phyloP scores from a whole-genome alignment of 179 eudicot genomes.

The Vitellaria paradoxa region DNA sequence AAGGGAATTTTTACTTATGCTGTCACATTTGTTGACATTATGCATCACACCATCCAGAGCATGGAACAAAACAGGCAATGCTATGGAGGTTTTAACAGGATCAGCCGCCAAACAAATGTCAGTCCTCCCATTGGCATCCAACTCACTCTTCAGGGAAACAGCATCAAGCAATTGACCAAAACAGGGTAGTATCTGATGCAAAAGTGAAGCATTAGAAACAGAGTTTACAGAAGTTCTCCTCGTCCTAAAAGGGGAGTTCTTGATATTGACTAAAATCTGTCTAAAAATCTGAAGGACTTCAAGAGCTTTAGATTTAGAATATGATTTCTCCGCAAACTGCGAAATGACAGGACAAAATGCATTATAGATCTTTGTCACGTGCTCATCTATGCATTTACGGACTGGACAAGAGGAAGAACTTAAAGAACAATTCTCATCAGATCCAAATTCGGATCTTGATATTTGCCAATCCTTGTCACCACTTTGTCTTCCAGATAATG shows the following conservation, averaged over 20 bases:
- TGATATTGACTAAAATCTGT: constrained; percentile 47
- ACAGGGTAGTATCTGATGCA: constrained; percentile 44
- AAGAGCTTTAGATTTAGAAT: constrained; percentile 38
- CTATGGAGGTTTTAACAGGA: constrained; percentile 77
- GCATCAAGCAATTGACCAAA: constrained; percentile 55
- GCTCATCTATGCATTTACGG: constrained; percentile 83
- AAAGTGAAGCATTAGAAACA: constrained; percentile 30
- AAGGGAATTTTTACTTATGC: constrained; percentile 36
- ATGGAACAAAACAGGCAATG: constrained; percentile 84
- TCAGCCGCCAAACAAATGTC: constrained; percentile 58
- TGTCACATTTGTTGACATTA: constrained; percentile 33
- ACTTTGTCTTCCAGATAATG: constrained; percentile 90
- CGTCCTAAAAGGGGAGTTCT: constrained; percentile 59
- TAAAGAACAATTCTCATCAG: constrained; percentile 45
- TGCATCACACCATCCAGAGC: constrained; percentile 73
- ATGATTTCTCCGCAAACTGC: constrained; percentile 43
- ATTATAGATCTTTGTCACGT: constrained; percentile 72
- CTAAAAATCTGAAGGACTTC: constrained; percentile 49
- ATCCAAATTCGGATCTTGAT: constrained; percentile 81
- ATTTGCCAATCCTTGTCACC: constrained; percentile 94
- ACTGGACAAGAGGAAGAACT: constrained; percentile 72
- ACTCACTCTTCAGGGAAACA: constrained; percentile 56
- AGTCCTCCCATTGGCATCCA: constrained; percentile 35
- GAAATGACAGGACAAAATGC: constrained; percentile 51
- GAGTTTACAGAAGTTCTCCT: constrained; percentile 50